Evolutionary conservation across 1,284 basidiomycete species (phyloP), one percentile per base, ranked within the genome.

Genomic region (Pascua guehoae): DNA sequence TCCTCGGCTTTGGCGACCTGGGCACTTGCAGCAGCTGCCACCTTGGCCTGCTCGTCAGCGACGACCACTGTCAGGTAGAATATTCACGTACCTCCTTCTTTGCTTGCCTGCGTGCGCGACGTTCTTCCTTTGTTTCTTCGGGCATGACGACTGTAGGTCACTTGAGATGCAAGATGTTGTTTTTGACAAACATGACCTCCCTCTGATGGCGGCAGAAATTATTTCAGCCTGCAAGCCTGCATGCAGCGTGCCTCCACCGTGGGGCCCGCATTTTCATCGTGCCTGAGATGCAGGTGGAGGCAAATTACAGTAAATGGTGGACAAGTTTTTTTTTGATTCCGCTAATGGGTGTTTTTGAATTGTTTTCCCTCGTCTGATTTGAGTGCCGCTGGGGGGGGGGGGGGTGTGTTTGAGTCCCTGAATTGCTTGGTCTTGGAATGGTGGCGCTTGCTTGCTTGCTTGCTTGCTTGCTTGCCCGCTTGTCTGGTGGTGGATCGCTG

Each of bases 61-160:
- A 2, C 5, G 24, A 24, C 18, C 16, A 49, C n/a, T 9, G 16
- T n/a, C n/a, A n/a, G n/a, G n/a, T n/a, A n/a, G n/a, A n/a, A n/a
- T 38, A 12, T 8, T n/a, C 11, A 37, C 49, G n/a, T 12, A 39
- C 50, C 42, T 38, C 53, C 41, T 54, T 54, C 47, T 48, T 44
- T 8, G 53, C 53, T 12, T 15, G 17, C 41, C 18, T 36, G 12
- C 56, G 47, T 2, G 51, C 51, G 24, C 46, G 16, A 9, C 58
- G 47, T 50, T 60, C 54, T 12, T 56, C 53, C 47, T 55, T 55
- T 4, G 51, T 53, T 41, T 56, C 54, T 37, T 47, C 42, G 37
- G 14, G 14, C 39, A 43, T 57, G 12, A 36, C 10, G 32, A 14
- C 9, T 36, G 38, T 12, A 38, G 24, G 24, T 32, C 24, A n/a